Conservation (phyloP, 306 rosid species). For the barrel medic (Medicago truncatula) region DNA sequence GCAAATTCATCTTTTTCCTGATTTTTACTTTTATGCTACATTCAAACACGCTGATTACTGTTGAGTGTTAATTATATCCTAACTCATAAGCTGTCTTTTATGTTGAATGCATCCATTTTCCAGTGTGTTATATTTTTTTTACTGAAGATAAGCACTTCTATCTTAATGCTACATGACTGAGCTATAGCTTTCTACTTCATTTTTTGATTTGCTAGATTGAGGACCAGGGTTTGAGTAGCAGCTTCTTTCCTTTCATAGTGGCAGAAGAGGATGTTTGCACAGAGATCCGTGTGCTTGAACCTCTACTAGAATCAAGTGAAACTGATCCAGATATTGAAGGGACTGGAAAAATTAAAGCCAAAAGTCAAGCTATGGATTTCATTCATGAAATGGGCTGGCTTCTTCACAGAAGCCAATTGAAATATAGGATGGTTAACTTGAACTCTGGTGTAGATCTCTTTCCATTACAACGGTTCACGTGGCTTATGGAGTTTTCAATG, state of each 20-base stretch:
- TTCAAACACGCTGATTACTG: background rate
- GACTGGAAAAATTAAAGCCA: conserved; percentile 53
- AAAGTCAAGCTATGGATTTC: conserved; percentile 81
- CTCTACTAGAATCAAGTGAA: conserved; percentile 59
- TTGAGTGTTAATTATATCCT: conserved; percentile 26
- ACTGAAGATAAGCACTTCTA: conserved; percentile 19
- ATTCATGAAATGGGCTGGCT: conserved; percentile 98
- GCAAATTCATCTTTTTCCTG: conserved; percentile 8
- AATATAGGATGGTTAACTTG: conserved; percentile 63
- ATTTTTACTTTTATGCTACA: conserved; percentile 25
- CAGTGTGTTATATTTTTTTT: conserved; percentile 25
- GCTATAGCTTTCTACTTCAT: conserved; percentile 31
- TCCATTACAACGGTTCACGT: conserved; percentile 70
- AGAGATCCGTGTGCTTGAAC: conserved; percentile 81
- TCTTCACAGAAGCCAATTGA: conserved; percentile 76
- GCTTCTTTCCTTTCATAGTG: conserved; percentile 89
- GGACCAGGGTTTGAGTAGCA: conserved; percentile 89
- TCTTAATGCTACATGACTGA: conserved; percentile 37
- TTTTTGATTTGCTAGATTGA: conserved; percentile 67
- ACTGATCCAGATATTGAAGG: conserved; percentile 49
- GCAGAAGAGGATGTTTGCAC: conserved; percentile 89
- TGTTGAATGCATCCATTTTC: conserved; percentile 25
- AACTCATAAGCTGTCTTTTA: conserved; percentile 11
- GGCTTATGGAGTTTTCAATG: conserved; percentile 90
- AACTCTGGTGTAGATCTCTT: conserved; percentile 61